These are phyloP conservation scores for Dothideomycetes sp. DNA, from an alignment of 2,329 filamentous ascomycete species.

Conservation along the genomic window DNA sequence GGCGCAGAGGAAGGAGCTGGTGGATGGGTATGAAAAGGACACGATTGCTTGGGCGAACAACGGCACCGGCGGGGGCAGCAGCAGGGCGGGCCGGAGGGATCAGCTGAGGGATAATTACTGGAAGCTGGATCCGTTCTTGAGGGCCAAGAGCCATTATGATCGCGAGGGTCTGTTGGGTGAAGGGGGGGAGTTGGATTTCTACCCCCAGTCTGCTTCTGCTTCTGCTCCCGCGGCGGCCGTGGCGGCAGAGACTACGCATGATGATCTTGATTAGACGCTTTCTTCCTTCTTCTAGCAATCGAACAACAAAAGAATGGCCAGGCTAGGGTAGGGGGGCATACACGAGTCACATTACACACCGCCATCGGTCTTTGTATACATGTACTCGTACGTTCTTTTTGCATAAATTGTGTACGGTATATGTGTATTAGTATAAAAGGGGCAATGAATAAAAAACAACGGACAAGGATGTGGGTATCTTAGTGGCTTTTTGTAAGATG, in stretches of 20 bases:
- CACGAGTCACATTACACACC: too few species aligned
- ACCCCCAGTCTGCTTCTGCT: constrained; percentile 31
- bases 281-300: too few species aligned
- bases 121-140: constrained; percentile 75
- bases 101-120: constrained; percentile 67
- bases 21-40: constrained; percentile 60
- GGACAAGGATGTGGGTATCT: too few species aligned
- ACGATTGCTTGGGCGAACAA: constrained; percentile 65
- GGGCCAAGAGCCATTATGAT: constrained; percentile 78
- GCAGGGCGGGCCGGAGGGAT: constrained; percentile 43
- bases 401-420: too few species aligned
- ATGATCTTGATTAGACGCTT: constrained; percentile 27
- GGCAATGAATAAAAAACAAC: too few species aligned
- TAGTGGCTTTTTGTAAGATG: too few species aligned
- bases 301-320: too few species aligned
- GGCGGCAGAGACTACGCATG: too few species aligned
- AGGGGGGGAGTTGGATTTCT: constrained; percentile 62
- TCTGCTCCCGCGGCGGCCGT: constrained; percentile 19
- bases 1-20: constrained; percentile 51
- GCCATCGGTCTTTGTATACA: too few species aligned
- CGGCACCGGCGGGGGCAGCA: constrained; percentile 29
- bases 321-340: too few species aligned
- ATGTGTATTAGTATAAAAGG: too few species aligned
- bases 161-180: constrained; percentile 59
- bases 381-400: too few species aligned